A percentile compares a stretch with the other conserved stretches of the same genome.
These are phyloP conservation scores for Nelumbo lutea DNA, from an alignment of 164 flowering plant genomes.

Conservation along the genomic window DNA sequence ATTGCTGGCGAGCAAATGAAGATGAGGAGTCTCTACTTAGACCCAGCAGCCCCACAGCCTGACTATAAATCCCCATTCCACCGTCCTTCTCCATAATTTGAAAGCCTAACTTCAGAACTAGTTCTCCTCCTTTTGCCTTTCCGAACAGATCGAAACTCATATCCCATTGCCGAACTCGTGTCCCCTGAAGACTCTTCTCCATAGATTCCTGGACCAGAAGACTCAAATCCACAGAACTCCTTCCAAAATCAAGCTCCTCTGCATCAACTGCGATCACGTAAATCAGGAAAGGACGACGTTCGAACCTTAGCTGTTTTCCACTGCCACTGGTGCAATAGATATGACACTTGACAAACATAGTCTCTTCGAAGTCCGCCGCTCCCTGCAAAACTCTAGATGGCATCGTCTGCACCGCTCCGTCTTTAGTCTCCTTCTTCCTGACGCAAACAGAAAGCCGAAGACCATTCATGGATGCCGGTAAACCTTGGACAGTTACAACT, in stretches of 20 bases:
- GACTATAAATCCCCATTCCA: constrained; percentile 56
- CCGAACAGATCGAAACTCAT: constrained; percentile 54
- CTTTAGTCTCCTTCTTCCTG: constrained; percentile 82
- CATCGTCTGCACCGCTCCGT: constrained; percentile 90
- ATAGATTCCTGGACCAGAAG: constrained; percentile 69
- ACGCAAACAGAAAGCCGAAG: constrained; percentile 77
- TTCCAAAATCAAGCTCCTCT: constrained; percentile 76
- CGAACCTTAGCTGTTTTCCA: constrained; percentile 48
- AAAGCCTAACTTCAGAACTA: constrained; percentile 72
- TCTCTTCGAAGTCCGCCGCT: constrained; percentile 92
- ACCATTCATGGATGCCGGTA: constrained; percentile 92
- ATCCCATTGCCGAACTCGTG: constrained; percentile 81
- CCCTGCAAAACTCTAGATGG: constrained; percentile 84
- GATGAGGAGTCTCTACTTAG: constrained; percentile 26
- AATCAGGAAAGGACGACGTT: constrained; percentile 73
- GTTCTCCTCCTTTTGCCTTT: constrained; percentile 85
- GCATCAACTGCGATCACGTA: constrained; percentile 79
- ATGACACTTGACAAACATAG: constrained; percentile 67
- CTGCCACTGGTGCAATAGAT: constrained; percentile 47
- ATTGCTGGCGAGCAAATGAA: constrained; percentile 62
- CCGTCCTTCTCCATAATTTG: constrained; percentile 94
- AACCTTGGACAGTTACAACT: constrained; percentile 67
- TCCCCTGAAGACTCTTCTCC: constrained; percentile 58
- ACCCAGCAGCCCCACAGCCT: constrained; percentile 28
- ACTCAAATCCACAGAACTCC: constrained; percentile 65